Evolutionary conservation across 192 early-diverging fungal species (phyloP), one percentile per base, ranked within the genome.

Genomic region (Entomortierella beljakovae): DNA sequence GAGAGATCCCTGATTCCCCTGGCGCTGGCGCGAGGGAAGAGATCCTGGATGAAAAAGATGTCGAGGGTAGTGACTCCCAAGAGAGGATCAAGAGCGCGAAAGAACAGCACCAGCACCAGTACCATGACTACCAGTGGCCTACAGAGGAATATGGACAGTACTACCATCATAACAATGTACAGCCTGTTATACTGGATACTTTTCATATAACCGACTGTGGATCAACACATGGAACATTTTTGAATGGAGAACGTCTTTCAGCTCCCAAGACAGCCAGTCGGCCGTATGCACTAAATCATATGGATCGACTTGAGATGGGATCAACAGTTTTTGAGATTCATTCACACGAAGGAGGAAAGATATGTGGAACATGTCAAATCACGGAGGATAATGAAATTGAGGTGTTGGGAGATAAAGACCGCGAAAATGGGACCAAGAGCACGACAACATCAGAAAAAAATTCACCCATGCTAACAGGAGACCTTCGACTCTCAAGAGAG

Each of bases 191-290:
- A 6, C 26, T 40, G 31, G 79, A 71, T n/a, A 68, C 58, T 3
- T 82, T 90, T 28, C 88, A 79, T 61, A 73, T 93, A 34, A 81
- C 87, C 6, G 92, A 93, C 53, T 81, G 80, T 29, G 92, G 92
- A 8, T 95, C 94, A 15, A 90, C 88, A 6, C 90, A 95, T 52
- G 94, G 94, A 5, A 94, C 94, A 1, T 89, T 90, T 65, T 67
- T 94, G 37, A 94, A 95, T 68, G 84, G 81, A 8, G 46, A 72
- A 28, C 82, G 94, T 29, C 79, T 95, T 13, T 92, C 92, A 0
- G 81, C 83, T 5, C 37, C 90, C 42, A 95, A 92, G 66, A 57
- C 71, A 3, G 83, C 88, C 23, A 92, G 91, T 68, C 76, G 84
- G 26, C 94, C 94, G 0, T 69, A 57, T 10, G 63, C 46, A 20